Evolutionary conservation across 2,329 filamentous ascomycete genomes (phyloP), one percentile per base, ranked within the genome.

Genomic region (Elsinoe arachidis): DNA sequence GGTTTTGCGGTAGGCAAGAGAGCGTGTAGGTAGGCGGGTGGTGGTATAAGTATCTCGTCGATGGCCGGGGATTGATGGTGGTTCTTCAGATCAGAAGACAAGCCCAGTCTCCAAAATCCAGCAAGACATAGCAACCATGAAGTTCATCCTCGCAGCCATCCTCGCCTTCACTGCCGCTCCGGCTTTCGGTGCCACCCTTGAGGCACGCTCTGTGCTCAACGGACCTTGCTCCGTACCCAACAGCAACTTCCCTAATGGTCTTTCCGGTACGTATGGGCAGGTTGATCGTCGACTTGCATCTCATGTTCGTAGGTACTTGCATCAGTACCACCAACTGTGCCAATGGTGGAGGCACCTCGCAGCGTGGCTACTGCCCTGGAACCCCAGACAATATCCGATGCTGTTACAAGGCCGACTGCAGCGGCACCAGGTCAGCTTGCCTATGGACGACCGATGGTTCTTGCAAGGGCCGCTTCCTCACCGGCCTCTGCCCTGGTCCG

Each of bases 351-450:
- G 49, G 49, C 33, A 35, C 26, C 19, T 21, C 15, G 5, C 23
- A 38, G n/a, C 14, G 21, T 17, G 49, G 49, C n/a, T 53, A 38
- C 30, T 53, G 49, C n/a, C 49, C 49, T 15, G 49, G 49, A 21
- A 53, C 49, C 2, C 49, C 49, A 4, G n/a, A 53, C 19, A 53
- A 53, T 19, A 34, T 53, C 7, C 33, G 49, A 37, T 53, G 49
- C 49, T 53, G 49, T 14, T 21, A 38, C 49, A 53, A 53, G 34
- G 49, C 49, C 49, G 49, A 53, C 17, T 53, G 49, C 34, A 23
- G 14, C 12, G 49, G 49, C 49, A 39, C 2, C n/a, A n/a, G 49
- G n/a, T 35, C 26, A 23, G 49, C 49, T 39, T 53, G 49, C 33
- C 17, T 53, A 2, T 53, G 49, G 49, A 53, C 33, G 9, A 21